Evolutionary conservation across 495 filamentous ascomycete species (phyloP).

Genomic region (Aspergillus diversus): DNA sequence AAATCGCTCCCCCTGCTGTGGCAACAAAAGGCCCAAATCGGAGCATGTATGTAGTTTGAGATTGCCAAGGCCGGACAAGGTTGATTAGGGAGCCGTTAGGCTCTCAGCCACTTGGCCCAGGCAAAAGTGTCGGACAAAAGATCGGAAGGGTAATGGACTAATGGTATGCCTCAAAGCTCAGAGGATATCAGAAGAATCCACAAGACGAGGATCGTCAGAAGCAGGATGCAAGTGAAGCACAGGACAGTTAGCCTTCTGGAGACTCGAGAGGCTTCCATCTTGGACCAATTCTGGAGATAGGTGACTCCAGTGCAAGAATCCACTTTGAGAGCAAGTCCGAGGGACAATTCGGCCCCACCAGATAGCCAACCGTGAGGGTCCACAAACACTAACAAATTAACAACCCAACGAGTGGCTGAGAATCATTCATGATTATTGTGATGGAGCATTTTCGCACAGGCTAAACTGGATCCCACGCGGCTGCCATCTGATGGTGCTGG

Average conservation of each 20-base stretch:
- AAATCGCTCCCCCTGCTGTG: slow-evolving; percentile 21
- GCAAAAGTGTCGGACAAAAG: slow-evolving; percentile 10
- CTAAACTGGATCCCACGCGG: slow-evolving; percentile 19
- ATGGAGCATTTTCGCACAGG: slow-evolving; percentile 2
- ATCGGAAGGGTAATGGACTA: neutral
- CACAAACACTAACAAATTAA: slow-evolving; percentile 14
- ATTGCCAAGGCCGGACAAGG: slow-evolving; percentile 22
- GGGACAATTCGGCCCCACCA: slow-evolving; percentile 24
- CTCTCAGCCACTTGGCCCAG: slow-evolving; percentile 12
- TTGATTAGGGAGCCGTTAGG: slow-evolving; percentile 22
- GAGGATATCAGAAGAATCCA: too few relatives aligned
- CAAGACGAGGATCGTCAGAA: neutral
- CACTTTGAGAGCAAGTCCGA: slow-evolving; percentile 9
- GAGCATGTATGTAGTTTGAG: slow-evolving; percentile 4
- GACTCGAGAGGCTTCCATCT: neutral
- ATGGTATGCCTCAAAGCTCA: neutral
- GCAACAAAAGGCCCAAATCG: slow-evolving; percentile 19
- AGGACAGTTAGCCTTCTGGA: slow-evolving; percentile 15
- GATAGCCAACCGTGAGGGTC: slow-evolving; percentile 25
- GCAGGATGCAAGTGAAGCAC: slow-evolving; percentile 6
- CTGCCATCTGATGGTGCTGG: slow-evolving; percentile 16
- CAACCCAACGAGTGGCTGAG: slow-evolving; percentile 11
- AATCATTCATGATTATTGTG: slow-evolving; percentile 3
- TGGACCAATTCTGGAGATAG: slow-evolving; percentile 7
- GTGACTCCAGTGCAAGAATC: neutral